Conservation (phyloP, 2,329 filamentous ascomycete genomes). For the Aspergillus sp. region DNA sequence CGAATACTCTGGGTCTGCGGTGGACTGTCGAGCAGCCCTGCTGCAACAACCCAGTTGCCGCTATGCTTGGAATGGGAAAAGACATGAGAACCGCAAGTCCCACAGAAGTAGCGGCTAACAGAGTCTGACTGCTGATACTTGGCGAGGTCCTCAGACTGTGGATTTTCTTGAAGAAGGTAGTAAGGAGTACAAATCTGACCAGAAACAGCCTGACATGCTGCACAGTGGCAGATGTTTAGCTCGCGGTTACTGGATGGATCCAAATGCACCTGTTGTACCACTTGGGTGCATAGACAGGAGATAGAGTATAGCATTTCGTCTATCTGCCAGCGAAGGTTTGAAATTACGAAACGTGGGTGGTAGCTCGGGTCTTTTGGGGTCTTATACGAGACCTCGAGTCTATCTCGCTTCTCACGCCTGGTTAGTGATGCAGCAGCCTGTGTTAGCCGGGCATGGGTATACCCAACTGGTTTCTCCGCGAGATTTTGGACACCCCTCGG, state of each 20-base stretch:
- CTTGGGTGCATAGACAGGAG: conserved; percentile 36
- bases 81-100: conserved; percentile 54
- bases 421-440: conserved; percentile 3
- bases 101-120: conserved; percentile 55
- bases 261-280: conserved; percentile 31
- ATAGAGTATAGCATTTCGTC: conserved; percentile 23
- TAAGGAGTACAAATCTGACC: conserved; percentile 55
- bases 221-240: conserved; percentile 58
- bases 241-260: conserved; percentile 25
- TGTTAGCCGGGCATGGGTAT: neutral
- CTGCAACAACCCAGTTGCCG: conserved; percentile 39
- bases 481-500: neutral
- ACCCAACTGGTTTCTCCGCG: neutral
- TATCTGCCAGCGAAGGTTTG: neutral
- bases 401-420: neutral
- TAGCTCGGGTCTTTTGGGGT: neutral
- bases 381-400: neutral
- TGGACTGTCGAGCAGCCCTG: conserved; percentile 32
- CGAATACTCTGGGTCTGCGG: conserved; percentile 26
- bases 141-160: conserved; percentile 43
- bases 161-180: conserved; percentile 43
- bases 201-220: conserved; percentile 53
- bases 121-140: conserved; percentile 50
- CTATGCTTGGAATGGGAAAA: conserved; percentile 33
- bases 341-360: neutral